Base-by-base conservation (phyloP, 1,284 basidiomycete genomes). In the Fomitopsis palustris region DNA sequence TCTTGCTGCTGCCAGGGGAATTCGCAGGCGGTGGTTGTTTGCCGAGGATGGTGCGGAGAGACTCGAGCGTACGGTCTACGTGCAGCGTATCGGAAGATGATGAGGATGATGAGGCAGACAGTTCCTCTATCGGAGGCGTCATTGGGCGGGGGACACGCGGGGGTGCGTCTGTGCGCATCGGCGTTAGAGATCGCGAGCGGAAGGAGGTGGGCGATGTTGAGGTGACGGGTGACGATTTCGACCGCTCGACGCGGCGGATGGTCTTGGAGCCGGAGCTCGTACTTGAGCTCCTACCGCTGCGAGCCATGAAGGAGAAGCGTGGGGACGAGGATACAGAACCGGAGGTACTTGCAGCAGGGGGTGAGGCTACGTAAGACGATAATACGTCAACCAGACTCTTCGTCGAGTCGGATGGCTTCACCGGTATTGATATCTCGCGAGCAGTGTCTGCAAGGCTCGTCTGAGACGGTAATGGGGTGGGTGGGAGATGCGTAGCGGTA, bases 41-140 rank as follows among this genome's bases (percentile, higher is more conserved):
- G 61, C 86, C 81, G 10, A 91, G 78, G 59, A 91, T 91, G 67
- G 82, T 86, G 53, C 88, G 83, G 17, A 91, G 76, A 17, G 82
- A 84, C 60, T 81, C 78, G 21, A 91, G 75, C 1, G 88, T 87
- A 59, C 78, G 82, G 67, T 85, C 71, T 16, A 71, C 72, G 76
- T 61, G 81, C 72, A 86, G 39, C 73, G 83, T 58, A 71, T 85
- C 43, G 71, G 83, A 65, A 25, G 78, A 67, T 8, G 74, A 73
- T 3, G 75, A 75, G 6, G 67, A 67, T 4, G 83, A 83, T 29
- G 78, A 74, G 6, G 75, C 69, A 16, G 75, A 78, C n/a, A 75
- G 69, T 65, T 87, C 85, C 63, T 86, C 84, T 1, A 80, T 80
- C 0, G 82, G 77, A 7, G 83, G 84, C 0, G 82, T 84, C 73